Percentiles rank a stretch among this genome's conserved stretches.
Evolutionary conservation across 129 eudicot species (phyloP).

Genomic region (Flaveria brownii): DNA sequence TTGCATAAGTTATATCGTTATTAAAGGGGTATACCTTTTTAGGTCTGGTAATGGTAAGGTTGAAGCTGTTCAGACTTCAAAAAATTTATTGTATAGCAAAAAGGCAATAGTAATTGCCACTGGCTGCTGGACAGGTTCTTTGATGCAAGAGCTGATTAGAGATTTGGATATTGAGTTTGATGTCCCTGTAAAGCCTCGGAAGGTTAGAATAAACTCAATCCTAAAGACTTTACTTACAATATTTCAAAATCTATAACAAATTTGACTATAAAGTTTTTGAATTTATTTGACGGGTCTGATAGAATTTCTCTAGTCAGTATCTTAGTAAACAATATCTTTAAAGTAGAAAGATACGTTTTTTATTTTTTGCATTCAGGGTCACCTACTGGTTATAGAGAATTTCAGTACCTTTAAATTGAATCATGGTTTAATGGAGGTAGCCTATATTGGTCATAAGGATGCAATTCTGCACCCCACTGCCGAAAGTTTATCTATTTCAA

Average conservation of each 20-base stretch:
- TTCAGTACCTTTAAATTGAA: conserved; percentile 58
- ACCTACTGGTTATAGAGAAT: conserved; percentile 74
- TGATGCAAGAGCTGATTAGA: conserved; percentile 57
- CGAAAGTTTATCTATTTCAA: conserved; percentile 63
- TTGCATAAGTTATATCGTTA: neutral
- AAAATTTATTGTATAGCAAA: conserved; percentile 52
- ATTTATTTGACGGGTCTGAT: neutral
- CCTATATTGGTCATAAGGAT: conserved; percentile 68
- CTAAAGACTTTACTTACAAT: neutral
- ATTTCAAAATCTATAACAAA: neutral
- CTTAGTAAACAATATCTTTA: neutral
- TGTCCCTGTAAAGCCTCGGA: conserved; percentile 88
- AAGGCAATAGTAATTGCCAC: conserved; percentile 84
- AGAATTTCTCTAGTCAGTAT: neutral
- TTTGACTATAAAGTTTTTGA: neutral
- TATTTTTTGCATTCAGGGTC: conserved; percentile 58
- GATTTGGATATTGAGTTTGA: conserved; percentile 42
- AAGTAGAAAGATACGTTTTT: conserved; percentile 1
- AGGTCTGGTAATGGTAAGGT: conserved; percentile 74
- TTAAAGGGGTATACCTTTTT: conserved; percentile 24
- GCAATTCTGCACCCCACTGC: conserved; percentile 42
- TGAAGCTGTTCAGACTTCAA: conserved; percentile 76
- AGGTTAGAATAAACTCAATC: conserved; percentile 47
- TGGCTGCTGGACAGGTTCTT: conserved; percentile 94
- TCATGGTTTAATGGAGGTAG: conserved; percentile 94